Evolutionary conservation across 2,329 filamentous ascomycete genomes (phyloP), one percentile per base, ranked within the genome.

Genomic region (Neofusicoccum kwambonambiense): DNA sequence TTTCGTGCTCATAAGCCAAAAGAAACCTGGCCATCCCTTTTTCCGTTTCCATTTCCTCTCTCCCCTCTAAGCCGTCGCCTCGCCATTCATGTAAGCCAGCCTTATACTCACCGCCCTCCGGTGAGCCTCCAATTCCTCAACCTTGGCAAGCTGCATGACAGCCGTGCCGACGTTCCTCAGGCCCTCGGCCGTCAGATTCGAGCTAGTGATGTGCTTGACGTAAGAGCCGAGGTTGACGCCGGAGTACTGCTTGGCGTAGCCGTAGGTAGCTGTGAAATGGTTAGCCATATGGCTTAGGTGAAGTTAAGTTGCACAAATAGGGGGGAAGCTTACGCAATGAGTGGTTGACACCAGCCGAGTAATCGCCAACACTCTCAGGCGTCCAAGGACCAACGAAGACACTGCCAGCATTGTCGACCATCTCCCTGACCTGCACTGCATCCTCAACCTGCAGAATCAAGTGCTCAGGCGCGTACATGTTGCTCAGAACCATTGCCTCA

Each of bases 341-440:
- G 82, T 99, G 95, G 78, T 99, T 99, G 47, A 99, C 95, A 73
- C 95, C 95, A 62, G 95, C 95, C 68, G 93, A 97, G 81, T 99
- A 99, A 77, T 99, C 95, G 51, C 95, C 95, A 3, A 99, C 95
- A 76, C 92, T 96, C 80, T 99, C 95, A 5, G 95, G 95, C 0
- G 95, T 98, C 95, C 95, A 99, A 69, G 90, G 85, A 9, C 95
- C 95, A 69, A 98, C 89, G 76, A 99, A 99, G 6, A 99, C 93
- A 75, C 92, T 97, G 17, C 95, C 95, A 2, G 95, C 95, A 71
- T 99, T 97, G 80, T 93, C 86, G 27, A 99, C 93, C 76, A 89
- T 80, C 41, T 91, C 88, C 0, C 96, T 89, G 3, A 89, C 84
- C 65, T 85, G 82, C 71, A 90, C 87, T 6, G 95, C 90, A 68